Base-by-base conservation (phyloP, 495 filamentous ascomycete species). In the Aspergillus steynii region DNA sequence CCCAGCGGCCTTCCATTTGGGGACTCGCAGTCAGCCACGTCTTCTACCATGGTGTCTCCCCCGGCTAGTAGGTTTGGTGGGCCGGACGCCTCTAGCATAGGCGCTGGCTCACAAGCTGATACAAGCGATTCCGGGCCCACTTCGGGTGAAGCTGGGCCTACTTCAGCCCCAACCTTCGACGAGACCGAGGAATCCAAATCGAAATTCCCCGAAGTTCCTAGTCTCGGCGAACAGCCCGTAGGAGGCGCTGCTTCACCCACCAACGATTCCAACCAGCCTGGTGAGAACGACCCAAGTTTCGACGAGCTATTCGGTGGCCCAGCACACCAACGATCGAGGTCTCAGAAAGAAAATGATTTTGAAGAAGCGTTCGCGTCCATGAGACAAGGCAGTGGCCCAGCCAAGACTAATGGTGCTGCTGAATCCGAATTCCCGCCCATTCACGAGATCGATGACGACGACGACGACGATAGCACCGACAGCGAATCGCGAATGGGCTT, bases 371-470 rank as follows among this genome's bases (percentile, higher is more conserved):
- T 82, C 62, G 78, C 73, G 32, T 63, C 70, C 29, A 74, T 81
- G 77, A 76, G 75, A 60, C 69, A 72, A 29, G 60, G 61, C 20
- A 25, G 67, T 7, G 61, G 59, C 26, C 15, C 62, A 7, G 60
- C 58, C 9, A 68, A 71, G n/a, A 27, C 68, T 4, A 71, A 73
- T 48, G 78, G 75, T 28, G 59, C 70, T 57, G 58, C 74, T 63
- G 32, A 71, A 12, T 71, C 73, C n/a, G 95, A 98, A 68, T 98
- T 98, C 75, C 96, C 96, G 37, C 95, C 95, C 1, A 96, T 98
- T 59, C 88, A 87, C 45, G 93, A 97, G 66, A 71, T 97, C 37
- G 91, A 95, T 61, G 92, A 94, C 14, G 85, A 94, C 14, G 85
- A 83, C 32, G 81, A 90, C 59, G 67, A 74, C 59, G 92, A 93